A percentile compares a stretch with the other conserved stretches of the same genome.
Evolutionary conservation across 306 rosid species (phyloP).

Genomic region (Sechiopsis laciniata): DNA sequence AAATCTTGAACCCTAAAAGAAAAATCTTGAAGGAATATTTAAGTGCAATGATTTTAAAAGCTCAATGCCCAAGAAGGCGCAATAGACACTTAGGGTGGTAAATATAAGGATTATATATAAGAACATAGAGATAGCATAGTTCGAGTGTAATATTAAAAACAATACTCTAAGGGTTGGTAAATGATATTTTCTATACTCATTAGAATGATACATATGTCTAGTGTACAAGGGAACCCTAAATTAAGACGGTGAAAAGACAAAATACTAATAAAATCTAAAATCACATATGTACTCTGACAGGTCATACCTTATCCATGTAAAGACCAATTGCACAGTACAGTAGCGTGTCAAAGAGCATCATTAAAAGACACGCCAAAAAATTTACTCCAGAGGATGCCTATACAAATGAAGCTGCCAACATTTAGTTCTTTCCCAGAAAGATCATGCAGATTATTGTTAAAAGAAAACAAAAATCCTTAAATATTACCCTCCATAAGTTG

Average conservation of each 20-base stretch:
- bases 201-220: too few relatives aligned
- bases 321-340: slow-evolving; percentile 81
- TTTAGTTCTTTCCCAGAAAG: neutral
- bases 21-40: neutral
- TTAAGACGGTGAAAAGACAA: too few relatives aligned
- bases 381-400: slow-evolving; percentile 95
- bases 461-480: neutral
- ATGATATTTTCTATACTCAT: too few relatives aligned
- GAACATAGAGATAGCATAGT: too few relatives aligned
- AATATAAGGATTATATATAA: too few relatives aligned
- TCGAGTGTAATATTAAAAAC: neutral
- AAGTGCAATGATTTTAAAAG: too few relatives aligned
- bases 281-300: too few relatives aligned
- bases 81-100: too few relatives aligned
- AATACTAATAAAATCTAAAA: too few relatives aligned
- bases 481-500: slow-evolving; percentile 75
- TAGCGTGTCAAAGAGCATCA: slow-evolving; percentile 78
- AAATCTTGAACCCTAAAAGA: neutral
- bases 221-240: too few relatives aligned
- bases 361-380: slow-evolving; percentile 70
- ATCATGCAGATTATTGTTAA: neutral
- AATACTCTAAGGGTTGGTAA: too few relatives aligned
- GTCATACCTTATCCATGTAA: slow-evolving; percentile 82
- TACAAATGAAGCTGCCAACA: slow-evolving; percentile 27
- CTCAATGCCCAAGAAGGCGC: too few relatives aligned